A percentile compares a stretch with the other conserved stretches of the same genome.
These are phyloP conservation scores for Hibiscus tridactylites DNA, from an alignment of 345 rosid genomes.

Conservation along the genomic window DNA sequence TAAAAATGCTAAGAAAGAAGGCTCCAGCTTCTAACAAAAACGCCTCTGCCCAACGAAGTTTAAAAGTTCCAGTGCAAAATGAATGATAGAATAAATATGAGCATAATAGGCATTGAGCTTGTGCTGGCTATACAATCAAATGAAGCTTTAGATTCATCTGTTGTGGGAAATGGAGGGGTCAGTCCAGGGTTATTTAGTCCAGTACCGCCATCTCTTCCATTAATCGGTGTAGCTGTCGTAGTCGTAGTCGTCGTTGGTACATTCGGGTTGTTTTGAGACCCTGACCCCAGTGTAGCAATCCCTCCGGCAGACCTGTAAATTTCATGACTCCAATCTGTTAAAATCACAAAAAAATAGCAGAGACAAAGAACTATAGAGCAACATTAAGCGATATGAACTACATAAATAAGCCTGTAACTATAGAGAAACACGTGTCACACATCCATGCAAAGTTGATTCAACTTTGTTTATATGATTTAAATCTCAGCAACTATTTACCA, in stretches of 20 bases:
- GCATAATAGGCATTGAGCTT: conserved; percentile 6
- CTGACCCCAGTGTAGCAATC: conserved; percentile 10
- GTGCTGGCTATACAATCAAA: background rate
- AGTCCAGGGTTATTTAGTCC: conserved; percentile 25
- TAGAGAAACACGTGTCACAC: conserved; percentile 3
- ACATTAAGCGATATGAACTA: no score
- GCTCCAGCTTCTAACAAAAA: conserved; percentile 25
- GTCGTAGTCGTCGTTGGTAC: background rate
- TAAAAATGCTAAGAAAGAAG: conserved; percentile 2
- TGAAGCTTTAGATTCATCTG: conserved; percentile 22
- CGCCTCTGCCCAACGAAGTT: conserved; percentile 11
- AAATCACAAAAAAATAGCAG: background rate
- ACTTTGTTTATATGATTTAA: background rate
- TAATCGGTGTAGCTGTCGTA: conserved; percentile 6
- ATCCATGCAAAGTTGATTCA: background rate
- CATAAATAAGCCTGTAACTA: no score
- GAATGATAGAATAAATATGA: conserved; percentile 10
- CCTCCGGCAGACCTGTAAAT: conserved; percentile 40
- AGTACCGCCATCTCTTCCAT: conserved; percentile 11
- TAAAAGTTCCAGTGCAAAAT: conserved; percentile 5
- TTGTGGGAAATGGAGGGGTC: conserved; percentile 17
- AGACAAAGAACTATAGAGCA: background rate
- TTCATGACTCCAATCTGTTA: conserved; percentile 9
- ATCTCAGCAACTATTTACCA: background rate
- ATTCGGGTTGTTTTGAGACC: conserved; percentile 1